These are phyloP conservation scores for Lipomyces starkeyi DNA, from an alignment of 805 yeast species.

Conservation along the genomic window DNA sequence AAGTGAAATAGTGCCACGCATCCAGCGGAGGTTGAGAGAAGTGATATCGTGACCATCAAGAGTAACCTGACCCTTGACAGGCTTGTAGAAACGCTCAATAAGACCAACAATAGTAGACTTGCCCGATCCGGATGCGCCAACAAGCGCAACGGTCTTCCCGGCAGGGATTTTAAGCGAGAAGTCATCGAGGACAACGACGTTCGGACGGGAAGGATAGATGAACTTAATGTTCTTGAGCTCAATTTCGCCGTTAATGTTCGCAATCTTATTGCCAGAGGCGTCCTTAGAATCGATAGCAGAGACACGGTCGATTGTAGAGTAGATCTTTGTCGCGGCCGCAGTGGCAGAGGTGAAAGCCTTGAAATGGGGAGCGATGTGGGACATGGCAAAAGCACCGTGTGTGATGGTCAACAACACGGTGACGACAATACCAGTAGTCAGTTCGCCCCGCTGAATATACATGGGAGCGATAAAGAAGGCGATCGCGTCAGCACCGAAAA, in stretches of 20 bases:
- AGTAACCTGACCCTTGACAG: slow-evolving; percentile 70
- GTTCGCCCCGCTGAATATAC: slow-evolving; percentile 35
- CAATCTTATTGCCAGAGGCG: slow-evolving; percentile 39
- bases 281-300: slow-evolving; percentile 47
- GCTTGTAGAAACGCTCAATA: slow-evolving; percentile 88
- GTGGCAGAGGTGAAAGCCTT: slow-evolving; percentile 49
- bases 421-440: slow-evolving; percentile 36
- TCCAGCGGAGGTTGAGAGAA: slow-evolving; percentile 72
- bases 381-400: slow-evolving; percentile 52
- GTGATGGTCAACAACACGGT: slow-evolving; percentile 47
- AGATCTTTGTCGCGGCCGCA: slow-evolving; percentile 49
- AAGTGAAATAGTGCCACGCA: slow-evolving; percentile 79
- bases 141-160: slow-evolving; percentile 90
- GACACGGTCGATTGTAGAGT: slow-evolving; percentile 50
- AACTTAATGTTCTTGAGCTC: slow-evolving; percentile 82
- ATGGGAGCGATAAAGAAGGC: slow-evolving; percentile 43
- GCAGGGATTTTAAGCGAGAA: slow-evolving; percentile 81
- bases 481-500: slow-evolving; percentile 41
- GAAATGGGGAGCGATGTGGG: slow-evolving; percentile 50
- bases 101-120: slow-evolving; percentile 87
- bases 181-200: slow-evolving; percentile 78
- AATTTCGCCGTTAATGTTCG: slow-evolving; percentile 63
- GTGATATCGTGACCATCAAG: slow-evolving; percentile 86
- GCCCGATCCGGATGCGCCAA: slow-evolving; percentile 96
- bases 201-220: slow-evolving; percentile 80